Evolutionary conservation across 768 basidiomycete genomes (phyloP), one percentile per base, ranked within the genome.

Genomic region (Exidia glandulosa): DNA sequence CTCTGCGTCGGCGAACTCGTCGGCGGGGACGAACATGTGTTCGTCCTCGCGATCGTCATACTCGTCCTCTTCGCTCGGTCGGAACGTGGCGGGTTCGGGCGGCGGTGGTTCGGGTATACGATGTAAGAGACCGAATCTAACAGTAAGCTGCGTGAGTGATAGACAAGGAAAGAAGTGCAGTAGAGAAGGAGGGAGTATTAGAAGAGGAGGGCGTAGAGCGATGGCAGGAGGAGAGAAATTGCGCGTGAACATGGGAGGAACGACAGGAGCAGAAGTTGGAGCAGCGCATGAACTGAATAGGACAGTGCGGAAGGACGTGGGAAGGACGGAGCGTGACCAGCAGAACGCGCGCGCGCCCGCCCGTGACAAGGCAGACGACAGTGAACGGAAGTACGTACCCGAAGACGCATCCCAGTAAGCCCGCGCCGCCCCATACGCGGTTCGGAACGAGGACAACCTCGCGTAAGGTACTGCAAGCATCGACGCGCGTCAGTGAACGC

Each of bases 391-490:
- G 60, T 41, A 77, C 86, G 61, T 70, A 95, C 87, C 95, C 95
- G 54, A 98, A 96, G 32, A 96, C 88, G 66, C 94, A 96, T 41
- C 95, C 95, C 14, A 98, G 77, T 30, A 98, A 77, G 0, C 95
- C 94, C 69, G 94, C 94, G 4, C 95, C 95, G 52, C 95, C 95
- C 94, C 95, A 97, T 65, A 94, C 90, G 54, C 94, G 81, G 71
- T 97, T 97, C 12, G 96, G 95, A 57, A 97, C 91, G 27, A 97
- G 73, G 32, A 97, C 90, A 16, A 95, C 93, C 69, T 97, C 94
- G 63, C 94, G 79, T 54, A 95, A 80, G 45, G 92, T 89, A 70
- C 94, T 96, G 66, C 59, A 66, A n/a, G n/a, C n/a, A 58, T 36
- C 7, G 34, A 36, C 34, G 7, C 7, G 7, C 34, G 41, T 31